phyloP scores from a whole-genome alignment of 129 eudicot species.

The Gnaphalium uliginosum region DNA sequence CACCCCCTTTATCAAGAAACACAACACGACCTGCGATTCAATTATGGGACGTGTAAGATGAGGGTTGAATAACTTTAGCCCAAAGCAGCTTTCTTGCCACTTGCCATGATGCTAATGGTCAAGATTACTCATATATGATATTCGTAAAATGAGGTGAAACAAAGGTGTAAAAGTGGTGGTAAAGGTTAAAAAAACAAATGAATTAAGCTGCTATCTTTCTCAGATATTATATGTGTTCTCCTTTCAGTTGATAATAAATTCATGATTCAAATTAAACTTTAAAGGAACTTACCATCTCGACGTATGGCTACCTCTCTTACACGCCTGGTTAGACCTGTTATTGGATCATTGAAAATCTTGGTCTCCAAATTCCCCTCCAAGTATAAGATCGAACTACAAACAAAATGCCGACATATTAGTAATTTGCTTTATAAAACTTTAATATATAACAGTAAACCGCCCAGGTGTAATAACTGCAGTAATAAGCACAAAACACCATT shows the following conservation, averaged over 20 bases:
- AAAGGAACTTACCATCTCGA: slow-evolving; percentile 50
- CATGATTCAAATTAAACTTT: neutral
- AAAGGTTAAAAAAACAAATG: neutral
- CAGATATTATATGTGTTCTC: neutral
- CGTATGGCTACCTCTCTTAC: slow-evolving; percentile 86
- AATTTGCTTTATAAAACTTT: neutral
- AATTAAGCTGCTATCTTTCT: neutral
- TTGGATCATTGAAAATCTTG: slow-evolving; percentile 74
- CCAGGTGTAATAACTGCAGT: neutral
- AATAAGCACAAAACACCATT: neutral
- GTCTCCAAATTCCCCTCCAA: slow-evolving; percentile 97
- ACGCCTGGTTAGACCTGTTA: slow-evolving; percentile 87
- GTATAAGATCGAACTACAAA: slow-evolving; percentile 62
- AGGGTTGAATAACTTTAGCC: too few species aligned
- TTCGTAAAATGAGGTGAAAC: neutral
- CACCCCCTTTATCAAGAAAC: slow-evolving; percentile 64
- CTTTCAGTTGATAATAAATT: neutral
- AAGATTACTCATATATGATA: too few species aligned
- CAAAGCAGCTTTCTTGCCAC: too few species aligned
- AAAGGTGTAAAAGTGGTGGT: neutral
- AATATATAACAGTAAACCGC: neutral
- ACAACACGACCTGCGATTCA: slow-evolving; percentile 69
- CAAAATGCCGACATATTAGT: slow-evolving; percentile 1
- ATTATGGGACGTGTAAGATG: slow-evolving; percentile 1
- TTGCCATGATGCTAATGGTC: neutral